Percentiles rank a stretch among this genome's conserved stretches.
phyloP scores from a whole-genome alignment of 352 stramenopile genomes.

The Globisporangium polare region DNA sequence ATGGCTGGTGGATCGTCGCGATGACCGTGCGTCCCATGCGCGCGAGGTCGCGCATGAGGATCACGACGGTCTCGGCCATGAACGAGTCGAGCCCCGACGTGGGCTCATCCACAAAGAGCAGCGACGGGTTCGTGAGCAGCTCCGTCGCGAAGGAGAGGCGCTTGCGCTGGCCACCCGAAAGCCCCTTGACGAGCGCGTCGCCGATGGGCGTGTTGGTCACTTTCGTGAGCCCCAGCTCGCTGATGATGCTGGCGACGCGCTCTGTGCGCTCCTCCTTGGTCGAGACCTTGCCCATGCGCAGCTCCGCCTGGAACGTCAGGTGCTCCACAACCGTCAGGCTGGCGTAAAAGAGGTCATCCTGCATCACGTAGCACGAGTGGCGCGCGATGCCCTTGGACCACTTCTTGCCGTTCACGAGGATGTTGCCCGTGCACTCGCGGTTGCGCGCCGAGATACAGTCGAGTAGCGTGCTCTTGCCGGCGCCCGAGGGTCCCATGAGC shows the following conservation, averaged over 20 bases:
- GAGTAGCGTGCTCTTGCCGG: slow-evolving; percentile 36
- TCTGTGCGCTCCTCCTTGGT: slow-evolving; percentile 17
- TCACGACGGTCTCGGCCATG: slow-evolving; percentile 36
- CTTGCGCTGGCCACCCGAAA: slow-evolving; percentile 79
- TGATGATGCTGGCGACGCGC: slow-evolving; percentile 32
- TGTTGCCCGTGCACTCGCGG: slow-evolving; percentile 44
- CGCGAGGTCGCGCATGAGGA: slow-evolving; percentile 46
- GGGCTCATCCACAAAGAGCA: slow-evolving; percentile 80
- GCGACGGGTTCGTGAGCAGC: slow-evolving; percentile 61
- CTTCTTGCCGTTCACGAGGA: slow-evolving; percentile 49
- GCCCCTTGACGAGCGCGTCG: slow-evolving; percentile 30
- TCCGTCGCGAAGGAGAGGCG: slow-evolving; percentile 75
- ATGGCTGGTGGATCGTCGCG: slow-evolving; percentile 82
- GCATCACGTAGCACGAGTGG: slow-evolving; percentile 62
- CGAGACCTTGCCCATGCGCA: slow-evolving; percentile 44
- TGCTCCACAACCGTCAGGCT: slow-evolving; percentile 86
- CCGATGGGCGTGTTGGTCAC: slow-evolving; percentile 46
- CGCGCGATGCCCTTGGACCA: slow-evolving; percentile 27
- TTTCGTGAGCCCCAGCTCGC: slow-evolving; percentile 37
- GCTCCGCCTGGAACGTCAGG: slow-evolving; percentile 69
- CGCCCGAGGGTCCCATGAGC: slow-evolving; percentile 38
- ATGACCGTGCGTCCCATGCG: slow-evolving; percentile 78
- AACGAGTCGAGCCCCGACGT: slow-evolving; percentile 50
- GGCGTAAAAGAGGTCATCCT: slow-evolving; percentile 83
- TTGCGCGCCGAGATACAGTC: slow-evolving; percentile 38